Percentiles rank a stretch among this genome's conserved stretches.
Evolutionary conservation across 2,329 filamentous ascomycete species (phyloP).

Genomic region (Ramichloridium luteum): DNA sequence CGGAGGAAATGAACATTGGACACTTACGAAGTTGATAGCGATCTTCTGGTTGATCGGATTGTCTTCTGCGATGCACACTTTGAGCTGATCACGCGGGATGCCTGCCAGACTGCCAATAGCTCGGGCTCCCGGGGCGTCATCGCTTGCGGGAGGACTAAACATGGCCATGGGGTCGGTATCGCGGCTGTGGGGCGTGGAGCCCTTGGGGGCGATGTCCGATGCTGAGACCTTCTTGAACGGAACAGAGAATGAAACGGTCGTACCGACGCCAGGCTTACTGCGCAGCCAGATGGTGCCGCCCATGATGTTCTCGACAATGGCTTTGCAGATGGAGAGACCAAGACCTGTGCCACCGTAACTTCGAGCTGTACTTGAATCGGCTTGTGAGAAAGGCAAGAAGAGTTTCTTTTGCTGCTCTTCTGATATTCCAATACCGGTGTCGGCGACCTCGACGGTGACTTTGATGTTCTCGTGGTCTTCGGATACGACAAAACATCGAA

Average conservation of each 20-base stretch:
- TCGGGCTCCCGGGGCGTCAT: conserved; percentile 21
- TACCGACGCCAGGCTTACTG: conserved; percentile 60
- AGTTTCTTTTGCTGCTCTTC: conserved; percentile 70
- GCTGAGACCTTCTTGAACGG: conserved; percentile 70
- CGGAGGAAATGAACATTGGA: background rate
- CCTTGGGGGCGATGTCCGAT: conserved; percentile 23
- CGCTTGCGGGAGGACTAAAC: conserved; percentile 39
- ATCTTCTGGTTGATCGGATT: conserved; percentile 93
- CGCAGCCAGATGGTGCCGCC: conserved; percentile 73
- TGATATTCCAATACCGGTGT: conserved; percentile 86
- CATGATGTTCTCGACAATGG: conserved; percentile 85
- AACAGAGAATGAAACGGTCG: conserved; percentile 65
- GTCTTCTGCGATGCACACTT: conserved; percentile 89
- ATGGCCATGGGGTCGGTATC: conserved; percentile 45
- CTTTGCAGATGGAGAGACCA: conserved; percentile 88
- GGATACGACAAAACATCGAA: conserved; percentile 59
- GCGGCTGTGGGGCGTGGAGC: conserved; percentile 11
- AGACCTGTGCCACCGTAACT: conserved; percentile 88
- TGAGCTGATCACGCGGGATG: conserved; percentile 64
- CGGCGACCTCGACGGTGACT: conserved; percentile 73
- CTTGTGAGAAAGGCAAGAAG: conserved; percentile 87
- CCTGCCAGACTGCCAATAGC: conserved; percentile 52
- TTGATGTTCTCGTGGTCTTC: conserved; percentile 60
- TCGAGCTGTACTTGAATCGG: conserved; percentile 76
- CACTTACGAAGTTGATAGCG: conserved; percentile 59